A percentile compares a stretch with the other conserved stretches of the same genome.
Conservation (phyloP, 2,329 filamentous ascomycete species). For the Fusarium protoensiforme region DNA sequence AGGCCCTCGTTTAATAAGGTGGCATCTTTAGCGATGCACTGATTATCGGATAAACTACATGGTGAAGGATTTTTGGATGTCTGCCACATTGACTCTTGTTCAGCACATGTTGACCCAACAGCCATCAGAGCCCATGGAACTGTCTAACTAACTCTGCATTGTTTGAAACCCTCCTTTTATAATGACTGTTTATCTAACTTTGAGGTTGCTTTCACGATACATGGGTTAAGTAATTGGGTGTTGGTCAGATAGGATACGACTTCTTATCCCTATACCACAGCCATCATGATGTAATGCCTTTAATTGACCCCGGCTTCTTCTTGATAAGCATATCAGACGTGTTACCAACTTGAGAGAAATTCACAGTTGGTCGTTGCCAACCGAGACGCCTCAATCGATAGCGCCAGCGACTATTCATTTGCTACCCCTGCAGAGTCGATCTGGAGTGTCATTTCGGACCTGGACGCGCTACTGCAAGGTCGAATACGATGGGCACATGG, state of each 20-base stretch:
- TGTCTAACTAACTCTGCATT: no score
- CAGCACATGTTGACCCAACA: background rate
- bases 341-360: background rate
- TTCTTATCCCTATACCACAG: background rate
- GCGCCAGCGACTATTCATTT: background rate
- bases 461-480: background rate
- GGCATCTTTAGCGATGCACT: background rate
- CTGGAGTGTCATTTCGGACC: background rate
- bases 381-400: background rate
- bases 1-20: background rate
- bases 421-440: background rate
- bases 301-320: background rate
- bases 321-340: background rate
- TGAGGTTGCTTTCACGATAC: background rate
- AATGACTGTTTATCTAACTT: background rate
- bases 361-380: background rate
- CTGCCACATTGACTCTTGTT: background rate
- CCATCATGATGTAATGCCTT: background rate
- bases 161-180: no score
- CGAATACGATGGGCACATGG: background rate
- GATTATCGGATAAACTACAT: fast-evolving
- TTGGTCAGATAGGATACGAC: background rate
- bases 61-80: background rate
- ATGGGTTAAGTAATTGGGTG: background rate
- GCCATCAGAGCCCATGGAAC: no score